Conservation (phyloP, 2,329 filamentous ascomycete genomes). For the Tolypocladium paradoxum region DNA sequence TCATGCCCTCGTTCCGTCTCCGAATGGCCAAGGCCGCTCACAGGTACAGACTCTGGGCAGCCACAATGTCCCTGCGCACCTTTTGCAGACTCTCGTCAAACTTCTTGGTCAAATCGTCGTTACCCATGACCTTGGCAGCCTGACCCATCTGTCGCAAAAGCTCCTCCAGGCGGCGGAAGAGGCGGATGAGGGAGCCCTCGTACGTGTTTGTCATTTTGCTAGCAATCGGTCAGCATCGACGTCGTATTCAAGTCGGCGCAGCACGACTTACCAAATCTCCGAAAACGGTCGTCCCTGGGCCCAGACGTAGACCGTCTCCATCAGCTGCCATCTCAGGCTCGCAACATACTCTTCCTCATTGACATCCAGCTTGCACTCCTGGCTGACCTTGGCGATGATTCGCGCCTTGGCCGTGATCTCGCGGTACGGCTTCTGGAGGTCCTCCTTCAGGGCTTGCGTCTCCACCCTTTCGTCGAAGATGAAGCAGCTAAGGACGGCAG, state of each 20-base stretch:
- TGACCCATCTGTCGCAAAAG: constrained; percentile 90
- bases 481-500: constrained; percentile 81
- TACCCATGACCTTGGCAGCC: constrained; percentile 96
- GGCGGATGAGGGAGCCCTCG: constrained; percentile 88
- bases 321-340: constrained; percentile 85
- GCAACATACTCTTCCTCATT: constrained; percentile 91
- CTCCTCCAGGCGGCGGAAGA: constrained; percentile 93
- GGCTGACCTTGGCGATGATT: constrained; percentile 82
- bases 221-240: neutral
- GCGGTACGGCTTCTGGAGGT: constrained; percentile 73
- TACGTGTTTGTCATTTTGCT: constrained; percentile 99
- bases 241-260: neutral
- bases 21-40: constrained; percentile 19
- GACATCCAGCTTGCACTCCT: constrained; percentile 87
- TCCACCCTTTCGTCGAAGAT: constrained; percentile 96
- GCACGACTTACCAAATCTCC: constrained; percentile 73
- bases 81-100: constrained; percentile 80
- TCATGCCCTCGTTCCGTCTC: neutral
- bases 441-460: constrained; percentile 65
- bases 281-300: constrained; percentile 81
- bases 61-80: constrained; percentile 87
- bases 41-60: constrained; percentile 86
- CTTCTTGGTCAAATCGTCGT: constrained; percentile 82
- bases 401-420: constrained; percentile 82
- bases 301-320: constrained; percentile 94